Base-by-base conservation (phyloP, 306 rosid species). In the Ammopiptanthus mongolicus region DNA sequence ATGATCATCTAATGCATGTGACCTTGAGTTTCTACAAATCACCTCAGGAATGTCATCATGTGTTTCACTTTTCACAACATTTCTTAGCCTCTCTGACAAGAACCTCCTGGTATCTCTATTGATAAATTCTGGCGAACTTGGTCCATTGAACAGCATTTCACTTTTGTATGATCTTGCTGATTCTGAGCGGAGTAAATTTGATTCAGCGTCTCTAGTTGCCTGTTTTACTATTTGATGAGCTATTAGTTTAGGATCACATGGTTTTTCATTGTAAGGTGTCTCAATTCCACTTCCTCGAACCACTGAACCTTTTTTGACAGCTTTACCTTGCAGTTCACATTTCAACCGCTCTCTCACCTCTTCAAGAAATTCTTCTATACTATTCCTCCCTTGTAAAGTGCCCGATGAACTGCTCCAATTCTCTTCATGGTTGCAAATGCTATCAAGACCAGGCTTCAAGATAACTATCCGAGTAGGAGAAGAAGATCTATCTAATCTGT, bases 311-410 rank as follows among this genome's bases (percentile, higher is more conserved):
- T 56, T 90, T 83, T 75, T 84, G 34, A 68, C 81, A 73, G 65
- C 78, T 80, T 88, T 89, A 57, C 98, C 98, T 76, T 86, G 90
- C 66, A 86, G 84, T 80, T 96, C 99, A 46, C 85, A 87, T 78
- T 83, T 90, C 78, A 96, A 82, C 64, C 93, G 86, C 78, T 90
- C 96, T 84, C 80, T 92, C 74, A 96, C 99, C 87, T 96, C 99
- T 81, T 89, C 90, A 23, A 96, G 97, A 81, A 96, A 90, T 79
- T 92, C 97, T 80, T 92, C 96, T 73, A 96, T 85, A 68, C 91
- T 91, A 65, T 82, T 89, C 77, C 91, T 88, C 21, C 90, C 90
- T 21, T 64, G 89, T 76, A 81, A 81, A 77, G 81, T 81, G 71
- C 81, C 76, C 3, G 97, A 81, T 39, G 96, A 83, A 71, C 71